Conservation (phyloP, 345 rosid genomes). For the Brassica cretica region DNA sequence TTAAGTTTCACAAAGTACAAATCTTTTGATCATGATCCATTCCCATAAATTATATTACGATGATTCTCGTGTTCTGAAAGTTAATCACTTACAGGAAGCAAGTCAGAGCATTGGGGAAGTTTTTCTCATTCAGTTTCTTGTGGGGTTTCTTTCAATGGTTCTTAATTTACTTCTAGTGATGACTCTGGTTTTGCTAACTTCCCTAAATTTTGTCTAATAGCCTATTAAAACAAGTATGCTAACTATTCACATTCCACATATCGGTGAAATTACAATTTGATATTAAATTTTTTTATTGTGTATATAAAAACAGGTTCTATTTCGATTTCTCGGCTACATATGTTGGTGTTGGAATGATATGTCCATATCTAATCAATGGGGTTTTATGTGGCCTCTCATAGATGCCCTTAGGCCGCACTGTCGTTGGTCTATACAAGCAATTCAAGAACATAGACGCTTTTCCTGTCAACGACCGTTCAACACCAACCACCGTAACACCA, state of each 20-base stretch:
- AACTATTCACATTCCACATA: not conserved
- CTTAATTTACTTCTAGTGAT: conserved; percentile 47
- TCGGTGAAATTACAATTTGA: not conserved
- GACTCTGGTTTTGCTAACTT: conserved; percentile 58
- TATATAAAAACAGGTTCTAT: conserved; percentile 47
- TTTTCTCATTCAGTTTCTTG: conserved; percentile 68
- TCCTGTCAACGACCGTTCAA: conserved; percentile 41
- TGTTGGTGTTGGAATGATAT: conserved; percentile 83
- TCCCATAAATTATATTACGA: too few species aligned
- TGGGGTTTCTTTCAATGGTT: conserved; percentile 87
- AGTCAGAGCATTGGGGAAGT: conserved; percentile 56
- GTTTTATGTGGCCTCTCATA: conserved; percentile 73
- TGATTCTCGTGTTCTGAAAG: too few species aligned
- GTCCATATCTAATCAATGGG: conserved; percentile 72
- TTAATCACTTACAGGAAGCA: conserved; percentile 50
- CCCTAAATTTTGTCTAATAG: conserved; percentile 71
- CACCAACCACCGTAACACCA: conserved; percentile 25
- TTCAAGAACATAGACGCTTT: conserved; percentile 44
- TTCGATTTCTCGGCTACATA: conserved; percentile 74
- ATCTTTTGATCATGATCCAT: too few species aligned
- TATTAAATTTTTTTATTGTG: not conserved
- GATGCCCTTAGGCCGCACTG: conserved; percentile 44
- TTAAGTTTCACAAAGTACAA: not conserved
- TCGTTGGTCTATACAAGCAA: conserved; percentile 44
- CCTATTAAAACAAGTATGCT: conserved; percentile 45